phyloP scores from a whole-genome alignment of 1,284 basidiomycete genomes.

The Grifola frondosa region DNA sequence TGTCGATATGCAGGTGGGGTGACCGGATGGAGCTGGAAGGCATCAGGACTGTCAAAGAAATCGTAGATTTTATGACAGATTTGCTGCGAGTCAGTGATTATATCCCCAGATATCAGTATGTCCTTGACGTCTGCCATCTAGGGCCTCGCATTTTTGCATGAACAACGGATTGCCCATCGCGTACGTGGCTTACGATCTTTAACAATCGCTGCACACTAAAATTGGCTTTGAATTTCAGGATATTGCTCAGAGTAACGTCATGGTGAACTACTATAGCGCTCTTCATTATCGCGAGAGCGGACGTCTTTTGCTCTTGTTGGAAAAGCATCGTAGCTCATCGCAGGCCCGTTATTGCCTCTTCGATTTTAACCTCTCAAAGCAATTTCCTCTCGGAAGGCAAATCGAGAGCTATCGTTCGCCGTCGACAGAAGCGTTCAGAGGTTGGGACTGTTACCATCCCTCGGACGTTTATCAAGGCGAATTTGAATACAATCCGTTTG shows the following conservation, averaged over 20 bases:
- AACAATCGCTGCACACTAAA: too few species aligned
- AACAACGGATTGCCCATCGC: conserved; percentile 3
- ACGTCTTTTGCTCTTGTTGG: too few species aligned
- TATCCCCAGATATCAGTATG: neutral
- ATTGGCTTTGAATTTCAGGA: neutral
- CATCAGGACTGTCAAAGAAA: neutral
- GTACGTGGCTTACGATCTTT: neutral
- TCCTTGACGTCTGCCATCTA: too few species aligned
- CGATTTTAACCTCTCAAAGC: conserved; percentile 7
- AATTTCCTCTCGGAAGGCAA: neutral
- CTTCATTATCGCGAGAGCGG: too few species aligned
- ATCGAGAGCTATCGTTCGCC: conserved; percentile 1
- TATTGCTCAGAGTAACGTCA: neutral
- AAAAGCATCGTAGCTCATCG: neutral
- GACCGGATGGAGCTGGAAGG: neutral
- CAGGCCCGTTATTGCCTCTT: conserved; percentile 2
- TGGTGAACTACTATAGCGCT: conserved; percentile 4
- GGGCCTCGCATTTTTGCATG: conserved; percentile 3
- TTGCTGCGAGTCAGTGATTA: neutral
- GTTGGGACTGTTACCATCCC: neutral
- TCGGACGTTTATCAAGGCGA: neutral
- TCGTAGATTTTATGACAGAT: conserved; percentile 1
- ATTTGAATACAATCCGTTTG: conserved; percentile 7
- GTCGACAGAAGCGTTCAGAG: neutral
- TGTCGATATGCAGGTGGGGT: conserved; percentile 4